Percentiles rank a stretch among this genome's conserved stretches.
phyloP scores from a whole-genome alignment of 1,139 yeast species.

The Suhomyces taliae region DNA sequence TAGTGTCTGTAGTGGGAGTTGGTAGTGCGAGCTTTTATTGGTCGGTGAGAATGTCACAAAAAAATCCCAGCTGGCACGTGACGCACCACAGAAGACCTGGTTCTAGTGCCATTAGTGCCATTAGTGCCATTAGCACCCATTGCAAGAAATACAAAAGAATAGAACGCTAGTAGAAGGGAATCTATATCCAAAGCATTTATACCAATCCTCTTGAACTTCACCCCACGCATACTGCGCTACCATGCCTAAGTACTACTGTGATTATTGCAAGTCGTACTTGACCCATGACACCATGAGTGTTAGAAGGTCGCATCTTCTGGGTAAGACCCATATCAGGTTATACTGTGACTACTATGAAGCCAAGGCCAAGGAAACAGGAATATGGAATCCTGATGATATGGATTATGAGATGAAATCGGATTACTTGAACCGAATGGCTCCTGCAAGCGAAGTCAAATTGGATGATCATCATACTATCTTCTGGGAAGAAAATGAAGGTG shows the following conservation, averaged over 20 bases:
- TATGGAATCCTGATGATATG: constrained; percentile 41
- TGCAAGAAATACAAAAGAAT: no score
- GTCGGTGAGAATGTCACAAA: constrained; percentile 8
- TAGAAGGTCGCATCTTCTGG: constrained; percentile 76
- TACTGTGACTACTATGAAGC: constrained; percentile 77
- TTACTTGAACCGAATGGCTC: constrained; percentile 45
- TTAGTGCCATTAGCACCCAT: no score
- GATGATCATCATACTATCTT: neutral
- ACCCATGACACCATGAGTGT: constrained; percentile 92
- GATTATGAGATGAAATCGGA: constrained; percentile 42
- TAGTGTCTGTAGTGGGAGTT: constrained; percentile 12
- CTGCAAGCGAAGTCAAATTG: constrained; percentile 28
- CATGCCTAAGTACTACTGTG: constrained; percentile 74
- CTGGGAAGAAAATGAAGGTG: constrained; percentile 10
- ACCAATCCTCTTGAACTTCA: neutral
- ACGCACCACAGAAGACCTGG: neutral
- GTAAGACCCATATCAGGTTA: constrained; percentile 73
- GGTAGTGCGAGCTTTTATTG: constrained; percentile 11
- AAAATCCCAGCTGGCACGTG: constrained; percentile 5
- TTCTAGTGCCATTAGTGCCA: no score
- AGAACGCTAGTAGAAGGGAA: no score
- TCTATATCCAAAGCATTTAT: neutral
- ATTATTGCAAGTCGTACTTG: constrained; percentile 79
- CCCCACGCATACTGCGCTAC: neutral
- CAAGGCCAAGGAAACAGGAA: constrained; percentile 50